These are phyloP conservation scores for Aegle marmelos DNA, from an alignment of 345 rosid genomes.

Conservation along the genomic window DNA sequence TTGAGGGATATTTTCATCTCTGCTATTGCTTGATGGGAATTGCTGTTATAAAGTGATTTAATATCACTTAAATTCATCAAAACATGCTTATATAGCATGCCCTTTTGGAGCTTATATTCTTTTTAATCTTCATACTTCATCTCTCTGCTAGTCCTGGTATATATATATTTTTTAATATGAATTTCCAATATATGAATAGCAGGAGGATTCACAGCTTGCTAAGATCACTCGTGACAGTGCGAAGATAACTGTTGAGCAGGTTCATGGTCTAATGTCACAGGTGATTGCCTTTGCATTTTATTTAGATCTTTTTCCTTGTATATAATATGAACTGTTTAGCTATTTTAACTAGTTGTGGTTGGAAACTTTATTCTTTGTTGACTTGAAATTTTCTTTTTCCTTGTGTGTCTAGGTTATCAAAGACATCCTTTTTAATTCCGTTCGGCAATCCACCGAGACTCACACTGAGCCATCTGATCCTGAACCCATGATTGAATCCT, in stretches of 20 bases:
- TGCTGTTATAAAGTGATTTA: not conserved
- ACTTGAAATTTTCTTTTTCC: not conserved
- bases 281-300: constrained; percentile 33
- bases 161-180: not conserved
- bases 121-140: not conserved
- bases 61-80: not conserved
- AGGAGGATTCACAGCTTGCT: constrained; percentile 97
- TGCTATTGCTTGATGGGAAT: not conserved
- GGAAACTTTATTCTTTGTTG: not conserved
- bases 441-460: constrained; percentile 55
- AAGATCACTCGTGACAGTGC: constrained; percentile 98
- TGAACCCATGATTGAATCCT: constrained; percentile 95
- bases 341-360: not conserved
- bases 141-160: not conserved
- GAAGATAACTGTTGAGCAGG: constrained; percentile 96
- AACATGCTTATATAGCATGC: not conserved
- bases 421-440: constrained; percentile 90
- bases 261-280: constrained; percentile 99
- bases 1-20: not conserved
- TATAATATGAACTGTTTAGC: not conserved
- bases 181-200: constrained; percentile 23
- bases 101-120: not conserved
- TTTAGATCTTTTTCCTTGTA: not conserved
- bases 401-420: constrained; percentile 67
- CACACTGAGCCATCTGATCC: constrained; percentile 57